phyloP scores from a whole-genome alignment of 2,329 filamentous ascomycete species.

The Aaosphaeria arxii region DNA sequence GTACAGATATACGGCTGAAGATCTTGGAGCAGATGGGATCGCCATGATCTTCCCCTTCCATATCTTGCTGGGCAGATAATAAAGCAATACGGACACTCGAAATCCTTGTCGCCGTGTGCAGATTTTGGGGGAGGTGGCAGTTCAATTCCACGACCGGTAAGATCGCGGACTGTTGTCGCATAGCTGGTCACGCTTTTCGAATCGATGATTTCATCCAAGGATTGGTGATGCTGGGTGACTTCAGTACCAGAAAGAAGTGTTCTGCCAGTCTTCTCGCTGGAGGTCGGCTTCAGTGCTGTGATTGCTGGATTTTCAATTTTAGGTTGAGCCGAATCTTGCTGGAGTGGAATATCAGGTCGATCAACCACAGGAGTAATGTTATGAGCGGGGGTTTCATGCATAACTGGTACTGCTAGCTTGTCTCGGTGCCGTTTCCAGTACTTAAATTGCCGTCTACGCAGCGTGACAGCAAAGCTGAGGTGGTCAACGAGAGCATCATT shows the following conservation, averaged over 20 bases:
- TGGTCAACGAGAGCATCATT: slow-evolving; percentile 22
- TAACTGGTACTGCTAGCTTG: slow-evolving; percentile 24
- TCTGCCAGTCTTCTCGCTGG: slow-evolving; percentile 31
- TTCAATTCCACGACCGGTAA: slow-evolving; percentile 29
- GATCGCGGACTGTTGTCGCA: slow-evolving; percentile 33
- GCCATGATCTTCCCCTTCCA: slow-evolving; percentile 29
- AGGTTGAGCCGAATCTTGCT: slow-evolving; percentile 13
- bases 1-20: slow-evolving; percentile 38
- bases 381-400: slow-evolving; percentile 11
- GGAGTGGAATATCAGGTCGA: slow-evolving; percentile 5
- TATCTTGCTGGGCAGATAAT: slow-evolving; percentile 39
- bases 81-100: slow-evolving; percentile 38
- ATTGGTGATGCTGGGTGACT: slow-evolving; percentile 34
- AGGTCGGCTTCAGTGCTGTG: slow-evolving; percentile 9
- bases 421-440: slow-evolving; percentile 38
- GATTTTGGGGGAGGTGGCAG: slow-evolving; percentile 31
- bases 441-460: slow-evolving; percentile 36
- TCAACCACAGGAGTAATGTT: too few species aligned
- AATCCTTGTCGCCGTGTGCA: slow-evolving; percentile 32
- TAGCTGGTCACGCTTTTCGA: slow-evolving; percentile 35
- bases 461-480: slow-evolving; percentile 28
- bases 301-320: slow-evolving; percentile 6
- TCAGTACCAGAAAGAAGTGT: slow-evolving; percentile 37
- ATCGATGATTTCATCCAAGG: slow-evolving; percentile 36
- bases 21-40: slow-evolving; percentile 34